Percentiles rank a stretch among this genome's conserved stretches.
These are phyloP conservation scores for Chlamydomonas schloesseri DNA, from an alignment of 139 green algal species.

Conservation along the genomic window DNA sequence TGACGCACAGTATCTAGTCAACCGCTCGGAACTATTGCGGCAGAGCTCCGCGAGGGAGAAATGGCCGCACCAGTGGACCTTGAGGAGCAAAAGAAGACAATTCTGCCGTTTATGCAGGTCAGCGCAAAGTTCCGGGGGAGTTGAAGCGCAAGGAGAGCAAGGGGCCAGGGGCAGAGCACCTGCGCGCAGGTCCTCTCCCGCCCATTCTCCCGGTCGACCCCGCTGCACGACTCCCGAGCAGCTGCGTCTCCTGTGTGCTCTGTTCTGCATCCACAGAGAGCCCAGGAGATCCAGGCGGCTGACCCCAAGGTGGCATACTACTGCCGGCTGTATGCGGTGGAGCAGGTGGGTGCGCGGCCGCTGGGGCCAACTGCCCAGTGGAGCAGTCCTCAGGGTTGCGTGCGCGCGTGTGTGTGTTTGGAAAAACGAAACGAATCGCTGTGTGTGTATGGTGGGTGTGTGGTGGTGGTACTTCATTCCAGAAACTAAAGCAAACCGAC, in stretches of 20 bases:
- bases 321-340: constrained; percentile 80
- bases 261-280: constrained; percentile 62
- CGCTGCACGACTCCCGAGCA: neutral
- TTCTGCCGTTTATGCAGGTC: constrained; percentile 82
- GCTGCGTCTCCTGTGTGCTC: neutral
- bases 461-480: no score
- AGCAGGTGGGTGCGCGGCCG: constrained; percentile 66
- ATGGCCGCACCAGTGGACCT: constrained; percentile 51
- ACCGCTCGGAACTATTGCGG: neutral
- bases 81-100: constrained; percentile 82
- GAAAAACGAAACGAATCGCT: no score
- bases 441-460: neutral
- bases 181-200: neutral
- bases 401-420: no score
- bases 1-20: no score
- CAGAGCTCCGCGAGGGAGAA: neutral
- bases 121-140: neutral
- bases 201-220: neutral
- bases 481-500: no score
- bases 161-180: no score
- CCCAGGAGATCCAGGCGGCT: constrained; percentile 76
- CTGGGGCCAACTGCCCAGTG: neutral
- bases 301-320: constrained; percentile 87
- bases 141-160: no score
- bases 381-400: no score